These are phyloP conservation scores for Eutrema japonicum DNA, from an alignment of 345 rosid species.

Conservation along the genomic window DNA sequence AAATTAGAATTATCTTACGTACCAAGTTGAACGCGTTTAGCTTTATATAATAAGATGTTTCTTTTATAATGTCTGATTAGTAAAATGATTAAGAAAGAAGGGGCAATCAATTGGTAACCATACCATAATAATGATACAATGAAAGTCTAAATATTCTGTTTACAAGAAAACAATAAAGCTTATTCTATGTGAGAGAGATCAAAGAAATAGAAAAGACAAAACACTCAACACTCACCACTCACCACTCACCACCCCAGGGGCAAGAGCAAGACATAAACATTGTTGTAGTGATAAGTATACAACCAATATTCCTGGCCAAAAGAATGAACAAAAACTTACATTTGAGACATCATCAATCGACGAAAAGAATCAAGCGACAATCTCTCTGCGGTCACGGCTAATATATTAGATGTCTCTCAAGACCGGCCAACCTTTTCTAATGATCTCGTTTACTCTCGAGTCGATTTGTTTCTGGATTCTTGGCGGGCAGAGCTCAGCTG, in stretches of 20 bases:
- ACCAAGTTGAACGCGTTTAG: no score
- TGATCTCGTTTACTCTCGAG: constrained; percentile 65
- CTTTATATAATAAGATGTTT: no score
- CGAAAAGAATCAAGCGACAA: neutral
- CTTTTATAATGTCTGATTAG: no score
- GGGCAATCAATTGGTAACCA: no score
- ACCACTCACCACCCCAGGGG: constrained; percentile 4
- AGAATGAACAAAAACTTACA: constrained; percentile 36
- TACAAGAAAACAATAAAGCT: neutral
- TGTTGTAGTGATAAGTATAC: constrained; percentile 11
- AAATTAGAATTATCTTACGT: no score
- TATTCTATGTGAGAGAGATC: constrained; percentile 5
- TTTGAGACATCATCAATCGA: neutral
- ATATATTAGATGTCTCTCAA: constrained; percentile 54
- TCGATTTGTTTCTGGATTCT: constrained; percentile 64
- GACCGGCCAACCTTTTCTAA: constrained; percentile 87
- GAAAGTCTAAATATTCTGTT: constrained; percentile 9
- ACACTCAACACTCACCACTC: neutral
- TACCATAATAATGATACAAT: neutral
- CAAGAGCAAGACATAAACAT: constrained; percentile 28
- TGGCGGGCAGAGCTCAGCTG: constrained; percentile 82
- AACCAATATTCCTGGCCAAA: constrained; percentile 2
- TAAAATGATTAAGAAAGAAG: no score
- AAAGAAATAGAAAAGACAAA: constrained; percentile 10
- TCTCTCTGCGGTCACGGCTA: neutral